A percentile compares a stretch with the other conserved stretches of the same genome.
Evolutionary conservation across 805 yeast genomes (phyloP).

Genomic region (Wickerhamomyces hampshirensis): DNA sequence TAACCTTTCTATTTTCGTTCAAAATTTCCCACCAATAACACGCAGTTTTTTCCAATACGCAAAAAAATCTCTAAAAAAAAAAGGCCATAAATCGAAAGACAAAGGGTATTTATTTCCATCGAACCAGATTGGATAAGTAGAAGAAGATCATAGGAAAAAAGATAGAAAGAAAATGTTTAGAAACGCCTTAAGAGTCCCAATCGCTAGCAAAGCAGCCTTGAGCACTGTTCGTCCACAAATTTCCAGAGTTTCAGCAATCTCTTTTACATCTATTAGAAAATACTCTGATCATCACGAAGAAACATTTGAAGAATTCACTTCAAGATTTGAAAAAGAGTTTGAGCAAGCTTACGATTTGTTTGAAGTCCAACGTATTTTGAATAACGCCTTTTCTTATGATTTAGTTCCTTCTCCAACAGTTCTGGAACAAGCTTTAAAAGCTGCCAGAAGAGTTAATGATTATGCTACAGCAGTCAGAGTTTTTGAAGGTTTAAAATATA

Average conservation of each 20-base stretch:
- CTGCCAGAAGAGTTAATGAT: slow-evolving; percentile 98
- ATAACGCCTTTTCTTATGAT: slow-evolving; percentile 97
- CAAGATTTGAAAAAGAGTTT: slow-evolving; percentile 89
- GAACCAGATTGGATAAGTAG: too few species aligned
- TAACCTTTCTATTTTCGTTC: too few species aligned
- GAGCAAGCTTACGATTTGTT: slow-evolving; percentile 87
- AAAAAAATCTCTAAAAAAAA: not conserved
- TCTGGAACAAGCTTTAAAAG: slow-evolving; percentile 91
- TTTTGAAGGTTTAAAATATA: slow-evolving; percentile 93
- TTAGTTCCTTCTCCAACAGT: slow-evolving; percentile 97
- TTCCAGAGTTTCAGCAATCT: slow-evolving; percentile 10
- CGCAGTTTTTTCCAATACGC: not conserved
- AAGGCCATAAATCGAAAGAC: not conserved
- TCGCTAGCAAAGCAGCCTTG: slow-evolving; percentile 13
- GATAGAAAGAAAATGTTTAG: slow-evolving; percentile 11
- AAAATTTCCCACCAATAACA: not conserved
- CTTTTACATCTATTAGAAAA: slow-evolving; percentile 42
- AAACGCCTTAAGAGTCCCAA: slow-evolving; percentile 18
- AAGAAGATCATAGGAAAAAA: not conserved
- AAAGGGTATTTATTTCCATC: too few species aligned
- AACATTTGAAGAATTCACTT: slow-evolving; percentile 90
- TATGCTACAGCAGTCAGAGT: slow-evolving; percentile 98
- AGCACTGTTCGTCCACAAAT: slow-evolving; percentile 15
- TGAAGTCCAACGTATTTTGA: slow-evolving; percentile 89
- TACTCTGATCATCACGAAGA: slow-evolving; percentile 85